Percentiles rank a stretch among this genome's conserved stretches.
Evolutionary conservation across 345 rosid genomes (phyloP).

Genomic region (Acer negundo): DNA sequence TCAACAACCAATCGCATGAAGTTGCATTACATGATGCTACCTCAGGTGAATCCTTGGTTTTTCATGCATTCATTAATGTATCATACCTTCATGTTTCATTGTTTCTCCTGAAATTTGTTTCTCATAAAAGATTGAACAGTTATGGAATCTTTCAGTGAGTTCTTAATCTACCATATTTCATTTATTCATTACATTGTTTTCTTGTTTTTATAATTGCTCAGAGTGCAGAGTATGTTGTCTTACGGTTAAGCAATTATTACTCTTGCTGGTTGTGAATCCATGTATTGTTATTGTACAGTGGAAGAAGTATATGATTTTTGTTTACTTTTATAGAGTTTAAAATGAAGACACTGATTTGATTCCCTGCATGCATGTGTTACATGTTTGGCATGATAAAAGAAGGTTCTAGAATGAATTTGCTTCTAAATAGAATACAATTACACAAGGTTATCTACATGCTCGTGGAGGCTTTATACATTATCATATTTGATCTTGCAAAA

Average conservation of each 20-base stretch:
- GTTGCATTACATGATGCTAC: constrained; percentile 35
- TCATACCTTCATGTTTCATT: neutral
- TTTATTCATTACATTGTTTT: neutral
- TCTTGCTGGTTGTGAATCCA: constrained; percentile 11
- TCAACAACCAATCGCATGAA: constrained; percentile 35
- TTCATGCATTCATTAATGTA: neutral
- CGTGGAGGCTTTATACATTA: neutral
- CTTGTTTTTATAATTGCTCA: neutral
- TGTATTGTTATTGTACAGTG: neutral
- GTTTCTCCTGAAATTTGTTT: neutral
- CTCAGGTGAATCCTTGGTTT: constrained; percentile 37
- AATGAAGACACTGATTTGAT: neutral
- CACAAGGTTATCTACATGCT: neutral
- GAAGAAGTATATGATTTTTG: neutral
- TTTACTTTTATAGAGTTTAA: neutral
- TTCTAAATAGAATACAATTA: neutral
- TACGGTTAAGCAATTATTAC: neutral
- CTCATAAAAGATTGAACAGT: neutral
- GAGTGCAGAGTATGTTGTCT: neutral
- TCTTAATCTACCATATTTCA: neutral
- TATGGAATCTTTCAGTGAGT: neutral
- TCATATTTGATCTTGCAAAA: neutral
- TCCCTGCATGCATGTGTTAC: neutral
- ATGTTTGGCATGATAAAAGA: neutral
- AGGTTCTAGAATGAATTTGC: constrained; percentile 7